Evolutionary conservation across 345 rosid species (phyloP), one percentile per base, ranked within the genome.

Genomic region (Pugionium dolabratum): DNA sequence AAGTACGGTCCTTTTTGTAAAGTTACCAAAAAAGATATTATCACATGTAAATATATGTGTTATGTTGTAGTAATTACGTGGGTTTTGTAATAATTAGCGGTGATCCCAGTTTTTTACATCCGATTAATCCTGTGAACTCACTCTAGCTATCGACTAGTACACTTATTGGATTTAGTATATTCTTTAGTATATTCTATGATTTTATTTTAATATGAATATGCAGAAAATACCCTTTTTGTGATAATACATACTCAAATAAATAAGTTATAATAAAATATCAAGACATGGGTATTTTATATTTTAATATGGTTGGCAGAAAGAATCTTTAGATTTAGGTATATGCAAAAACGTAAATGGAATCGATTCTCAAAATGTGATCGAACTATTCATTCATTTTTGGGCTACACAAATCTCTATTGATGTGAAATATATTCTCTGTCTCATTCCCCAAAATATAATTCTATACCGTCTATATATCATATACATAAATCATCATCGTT

Each of bases 1-100:
- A 71, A 54, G 69, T 54, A 5, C 69, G 25, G 7, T 26, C 49
- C 67, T 45, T 72, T 73, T 73, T 27, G 35, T 46, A 59, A 58
- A 72, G 67, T 58, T 59, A 57, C 41, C 4, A 37, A 37, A 18
- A 18, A 18, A 18, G 18, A 18, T 18, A 18, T 18, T 32, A 26
- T 37, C 41, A 37, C 41, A 37, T 7, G 18, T 18, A 18, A 18
- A 18, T 18, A 18, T 18, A 18, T 18, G 18, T 18, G 18, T 18
- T 18, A 18, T 18, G 18, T 27, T 59, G 32, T 9, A 43, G 11
- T 33, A 18, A 33, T 45, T 6, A 44, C 32, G 63, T 57, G 1
- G 27, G 32, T 31, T 31, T 31, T 35, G 18, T 18, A 18, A 18
- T 18, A 18, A 18, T 18, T 18, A 18, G 18, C 18, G 18, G 18